Percentiles rank a stretch among this genome's conserved stretches.
Conservation (phyloP, 2,329 filamentous ascomycete genomes). For the Botryotinia calthae region DNA sequence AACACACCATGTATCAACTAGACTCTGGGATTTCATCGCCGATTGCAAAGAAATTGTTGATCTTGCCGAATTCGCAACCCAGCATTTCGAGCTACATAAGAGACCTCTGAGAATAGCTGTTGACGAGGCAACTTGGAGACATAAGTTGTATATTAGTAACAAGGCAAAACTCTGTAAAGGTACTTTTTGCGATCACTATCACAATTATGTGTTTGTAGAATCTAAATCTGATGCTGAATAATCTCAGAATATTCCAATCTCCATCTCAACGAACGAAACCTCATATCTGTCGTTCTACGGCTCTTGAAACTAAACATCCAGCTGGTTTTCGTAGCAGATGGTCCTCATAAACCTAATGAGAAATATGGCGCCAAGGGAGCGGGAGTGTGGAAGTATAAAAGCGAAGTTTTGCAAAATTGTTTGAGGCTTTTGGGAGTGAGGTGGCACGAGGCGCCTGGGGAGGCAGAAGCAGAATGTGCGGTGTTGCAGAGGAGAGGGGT, state of each 20-base stretch:
- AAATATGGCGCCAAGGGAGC: constrained; percentile 1
- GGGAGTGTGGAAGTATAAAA: constrained; percentile 12
- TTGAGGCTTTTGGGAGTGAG: constrained; percentile 79
- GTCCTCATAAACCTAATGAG: constrained; percentile 70
- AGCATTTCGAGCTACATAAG: constrained; percentile 65
- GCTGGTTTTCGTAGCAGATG: constrained; percentile 84
- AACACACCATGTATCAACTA: not conserved
- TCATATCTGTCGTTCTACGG: constrained; percentile 82
- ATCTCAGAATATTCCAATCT: not conserved
- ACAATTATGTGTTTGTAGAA: too few species aligned
- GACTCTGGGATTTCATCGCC: constrained; percentile 20
- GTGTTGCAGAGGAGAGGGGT: constrained; percentile 73
- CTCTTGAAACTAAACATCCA: constrained; percentile 71
- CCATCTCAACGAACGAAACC: constrained; percentile 17
- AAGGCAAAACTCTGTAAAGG: not conserved
- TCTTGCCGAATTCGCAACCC: constrained; percentile 56
- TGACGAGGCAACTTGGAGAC: constrained; percentile 89
- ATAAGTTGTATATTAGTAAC: constrained; percentile 46
- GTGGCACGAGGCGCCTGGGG: constrained; percentile 81
- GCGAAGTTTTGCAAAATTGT: constrained; percentile 48
- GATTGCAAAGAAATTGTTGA: constrained; percentile 13
- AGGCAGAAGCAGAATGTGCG: constrained; percentile 93
- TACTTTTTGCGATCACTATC: not conserved
- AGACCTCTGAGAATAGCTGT: constrained; percentile 80
- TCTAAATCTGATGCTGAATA: not conserved